These are phyloP conservation scores for Neocucurbitaria cava DNA, from an alignment of 2,329 filamentous ascomycete genomes.

Conservation along the genomic window DNA sequence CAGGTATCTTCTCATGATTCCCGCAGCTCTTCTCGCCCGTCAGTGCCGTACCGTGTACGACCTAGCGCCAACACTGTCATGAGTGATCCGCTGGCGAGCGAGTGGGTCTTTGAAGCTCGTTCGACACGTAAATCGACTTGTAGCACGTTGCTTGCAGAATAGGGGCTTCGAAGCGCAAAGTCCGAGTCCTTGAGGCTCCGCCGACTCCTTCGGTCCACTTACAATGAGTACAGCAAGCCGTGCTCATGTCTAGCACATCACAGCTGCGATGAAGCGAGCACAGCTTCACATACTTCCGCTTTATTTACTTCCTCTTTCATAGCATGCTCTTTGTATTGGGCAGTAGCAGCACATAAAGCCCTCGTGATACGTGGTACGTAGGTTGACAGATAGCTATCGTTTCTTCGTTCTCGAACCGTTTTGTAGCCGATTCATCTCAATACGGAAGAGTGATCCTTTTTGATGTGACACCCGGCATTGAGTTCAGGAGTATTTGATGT, in stretches of 20 bases:
- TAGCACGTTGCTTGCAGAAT: slow-evolving; percentile 1
- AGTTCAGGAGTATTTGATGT: not conserved
- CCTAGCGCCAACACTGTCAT: not conserved
- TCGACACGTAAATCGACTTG: not conserved
- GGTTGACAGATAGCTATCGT: not conserved
- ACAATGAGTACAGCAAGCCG: not conserved
- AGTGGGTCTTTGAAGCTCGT: not conserved
- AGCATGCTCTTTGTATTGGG: not conserved
- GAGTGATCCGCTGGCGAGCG: not conserved
- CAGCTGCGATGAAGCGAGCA: too few species aligned
- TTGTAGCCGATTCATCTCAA: not conserved
- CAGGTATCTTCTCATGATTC: slow-evolving; percentile 5
- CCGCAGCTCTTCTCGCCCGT: not conserved
- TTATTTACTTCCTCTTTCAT: not conserved
- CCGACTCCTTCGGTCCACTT: not conserved
- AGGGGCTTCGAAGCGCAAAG: not conserved
- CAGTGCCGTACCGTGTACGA: not conserved
- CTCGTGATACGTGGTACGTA: not conserved
- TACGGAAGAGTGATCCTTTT: not conserved
- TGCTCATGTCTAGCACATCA: not conserved
- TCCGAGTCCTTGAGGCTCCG: not conserved
- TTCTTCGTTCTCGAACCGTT: not conserved
- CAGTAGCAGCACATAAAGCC: not conserved
- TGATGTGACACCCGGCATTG: not conserved
- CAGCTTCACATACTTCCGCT: too few species aligned